Conservation (phyloP, 306 rosid genomes). For the Sicyos baderoa region DNA sequence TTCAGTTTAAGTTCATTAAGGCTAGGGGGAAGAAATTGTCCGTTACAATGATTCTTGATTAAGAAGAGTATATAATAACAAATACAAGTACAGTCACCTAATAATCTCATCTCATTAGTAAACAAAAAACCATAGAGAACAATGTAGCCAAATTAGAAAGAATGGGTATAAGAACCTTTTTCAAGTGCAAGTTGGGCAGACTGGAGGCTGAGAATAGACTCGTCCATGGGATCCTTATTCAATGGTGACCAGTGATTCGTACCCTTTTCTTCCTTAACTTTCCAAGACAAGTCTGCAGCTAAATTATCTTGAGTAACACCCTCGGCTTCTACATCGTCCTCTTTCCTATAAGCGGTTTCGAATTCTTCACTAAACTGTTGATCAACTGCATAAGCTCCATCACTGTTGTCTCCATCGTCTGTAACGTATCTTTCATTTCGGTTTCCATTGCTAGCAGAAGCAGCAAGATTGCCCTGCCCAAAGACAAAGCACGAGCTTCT, state of each 20-base stretch:
- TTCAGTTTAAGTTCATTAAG: not conserved
- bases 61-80: not conserved
- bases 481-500: slow-evolving; percentile 57
- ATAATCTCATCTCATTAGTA: not conserved
- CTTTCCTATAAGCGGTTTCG: slow-evolving; percentile 43
- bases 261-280: slow-evolving; percentile 39
- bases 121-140: not conserved
- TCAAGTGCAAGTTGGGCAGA: slow-evolving; percentile 71
- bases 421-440: slow-evolving; percentile 39
- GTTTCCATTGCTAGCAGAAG: slow-evolving; percentile 52
- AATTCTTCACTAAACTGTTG: slow-evolving; percentile 40
- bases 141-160: not conserved
- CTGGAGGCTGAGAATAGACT: slow-evolving; percentile 56
- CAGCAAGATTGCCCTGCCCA: slow-evolving; percentile 38
- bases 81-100: not conserved
- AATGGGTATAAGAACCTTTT: slow-evolving; percentile 49
- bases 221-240: slow-evolving; percentile 52
- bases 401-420: slow-evolving; percentile 45
- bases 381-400: slow-evolving; percentile 47
- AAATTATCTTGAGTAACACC: slow-evolving; percentile 40
- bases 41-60: not conserved
- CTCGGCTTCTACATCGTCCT: slow-evolving; percentile 42
- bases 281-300: slow-evolving; percentile 42
- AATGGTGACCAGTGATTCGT: slow-evolving; percentile 36
- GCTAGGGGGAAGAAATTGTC: not conserved